Base-by-base conservation (phyloP, 225 moss, liverwort and hornwort genomes). In the Climacium dendroides region DNA sequence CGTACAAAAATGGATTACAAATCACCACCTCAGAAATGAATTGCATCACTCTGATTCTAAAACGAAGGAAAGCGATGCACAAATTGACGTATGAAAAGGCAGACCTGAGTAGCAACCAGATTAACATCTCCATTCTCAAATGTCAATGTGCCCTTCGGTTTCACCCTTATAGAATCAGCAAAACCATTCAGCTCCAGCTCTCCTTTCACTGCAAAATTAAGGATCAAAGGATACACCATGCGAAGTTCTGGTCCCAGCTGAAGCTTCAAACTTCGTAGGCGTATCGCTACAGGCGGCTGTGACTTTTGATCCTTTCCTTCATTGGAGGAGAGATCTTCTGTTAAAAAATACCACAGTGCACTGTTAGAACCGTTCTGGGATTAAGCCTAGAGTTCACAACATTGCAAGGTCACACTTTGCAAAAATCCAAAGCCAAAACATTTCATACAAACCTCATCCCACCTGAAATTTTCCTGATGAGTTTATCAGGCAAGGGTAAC, bases 61-160 rank as follows among this genome's bases (percentile, higher is more conserved):
- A 39, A 55, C 61, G 47, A 90, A 79, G 32, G 74, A 78, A 85
- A 45, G 58, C 41, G 34, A 80, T 83, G 52, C 43, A 84, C 62
- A 84, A 66, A 78, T 77, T 12, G 61, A 67, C 61, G 23, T 65
- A 45, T 84, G 23, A 66, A 82, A 58, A 78, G 57, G 64, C 79
- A 84, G 58, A 99, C 99, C 99, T 99, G 99, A 50, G 99, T 99
- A 84, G 99, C 99, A 58, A 99, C 99, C 78, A 99, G 93, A 88
- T 99, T 99, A 70, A 99, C 96, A 92, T 99, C 97, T 88, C 99
- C 99, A 91, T 99, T 99, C 91, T 99, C 99, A 90, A 99, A 99
- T 61, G 96, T 97, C 67, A 99, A 90, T 63, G 94, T 96, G 88
- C 99, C 99, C 93, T 91, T 99, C 7, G 99, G 99, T 84, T 96